Evolutionary conservation across 306 rosid genomes (phyloP), one percentile per base, ranked within the genome.

Genomic region (Boehmeria nivea): DNA sequence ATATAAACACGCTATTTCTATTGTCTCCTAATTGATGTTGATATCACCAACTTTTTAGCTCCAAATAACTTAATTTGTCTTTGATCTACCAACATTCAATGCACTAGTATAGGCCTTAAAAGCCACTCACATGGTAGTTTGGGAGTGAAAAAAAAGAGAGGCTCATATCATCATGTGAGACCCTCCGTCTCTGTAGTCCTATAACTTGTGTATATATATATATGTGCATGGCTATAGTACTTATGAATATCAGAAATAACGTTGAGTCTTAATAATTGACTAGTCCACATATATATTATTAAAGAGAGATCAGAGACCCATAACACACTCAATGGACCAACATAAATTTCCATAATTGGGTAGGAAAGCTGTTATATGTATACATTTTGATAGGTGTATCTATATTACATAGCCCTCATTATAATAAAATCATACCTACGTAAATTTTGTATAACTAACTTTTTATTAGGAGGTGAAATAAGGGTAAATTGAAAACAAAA

Each of bases 31-130:
- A 24, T 8, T 44, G 43, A 59, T 45, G 53, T 44, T 44, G 43
- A 43, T 59, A 44, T 18, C 42, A 16, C 53, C 3, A 59, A 44
- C 26, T 17, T 59, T 59, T 25, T 25, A 9, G 6, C n/a, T n/a
- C n/a, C n/a, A n/a, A n/a, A n/a, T n/a, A 59, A 59, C 42, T 27
- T 43, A 26, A 38, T 56, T 21, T 26, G 25, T 44, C 27, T 43
- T 68, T 60, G 31, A 68, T 44, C 60, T 56, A 68, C 62, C 73
- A 36, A 60, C 57, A 60, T 43, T 60, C 51, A 68, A 68, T 60
- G 61, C 66, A 17, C 51, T 37, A 67, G 58, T n/a, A n/a, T n/a
- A 42, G 24, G 21, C 46, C 57, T 10, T 28, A 18, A 27, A 52
- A 27, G 60, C 40, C 54, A 53, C 23, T 53, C 43, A 66, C 57